A percentile compares a stretch with the other conserved stretches of the same genome.
Conservation (phyloP, 73 alveolate species). For the Effrenium voratum region DNA sequence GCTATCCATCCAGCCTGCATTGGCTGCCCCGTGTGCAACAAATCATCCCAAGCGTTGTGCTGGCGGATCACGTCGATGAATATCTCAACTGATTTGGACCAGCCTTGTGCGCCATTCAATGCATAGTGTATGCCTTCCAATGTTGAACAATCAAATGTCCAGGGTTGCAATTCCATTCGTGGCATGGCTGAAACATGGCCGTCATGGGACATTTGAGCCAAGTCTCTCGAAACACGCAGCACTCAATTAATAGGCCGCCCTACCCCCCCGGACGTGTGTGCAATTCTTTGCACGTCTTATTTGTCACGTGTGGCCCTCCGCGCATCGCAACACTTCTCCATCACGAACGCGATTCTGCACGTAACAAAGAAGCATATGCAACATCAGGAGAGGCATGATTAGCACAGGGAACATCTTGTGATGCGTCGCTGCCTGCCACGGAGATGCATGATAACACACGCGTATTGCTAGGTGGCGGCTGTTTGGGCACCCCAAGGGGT, state of each 20-base stretch:
- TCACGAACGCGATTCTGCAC: background rate
- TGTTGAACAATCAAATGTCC: background rate
- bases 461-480: slow-evolving; percentile 26
- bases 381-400: slow-evolving; percentile 75
- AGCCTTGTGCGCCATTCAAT: slow-evolving; percentile 20
- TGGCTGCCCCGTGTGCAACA: slow-evolving; percentile 29
- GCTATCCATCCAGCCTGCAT: slow-evolving; percentile 64
- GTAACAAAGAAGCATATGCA: slow-evolving; percentile 62
- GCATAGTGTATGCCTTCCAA: slow-evolving; percentile 17
- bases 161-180: slow-evolving; percentile 47
- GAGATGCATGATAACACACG: slow-evolving; percentile 69
- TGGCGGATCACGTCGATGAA: background rate
- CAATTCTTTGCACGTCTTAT: background rate
- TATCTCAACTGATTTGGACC: background rate
- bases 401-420: slow-evolving; percentile 59
- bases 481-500: slow-evolving; percentile 69
- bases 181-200: slow-evolving; percentile 44
- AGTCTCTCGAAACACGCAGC: background rate
- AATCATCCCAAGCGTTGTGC: background rate
- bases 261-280: slow-evolving; percentile 71
- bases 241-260: slow-evolving; percentile 28
- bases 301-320: background rate
- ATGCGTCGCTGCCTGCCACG: background rate
- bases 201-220: background rate
- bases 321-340: background rate